Conservation (phyloP, 2,329 filamentous ascomycete genomes). For the Paecilomyces sp. region DNA sequence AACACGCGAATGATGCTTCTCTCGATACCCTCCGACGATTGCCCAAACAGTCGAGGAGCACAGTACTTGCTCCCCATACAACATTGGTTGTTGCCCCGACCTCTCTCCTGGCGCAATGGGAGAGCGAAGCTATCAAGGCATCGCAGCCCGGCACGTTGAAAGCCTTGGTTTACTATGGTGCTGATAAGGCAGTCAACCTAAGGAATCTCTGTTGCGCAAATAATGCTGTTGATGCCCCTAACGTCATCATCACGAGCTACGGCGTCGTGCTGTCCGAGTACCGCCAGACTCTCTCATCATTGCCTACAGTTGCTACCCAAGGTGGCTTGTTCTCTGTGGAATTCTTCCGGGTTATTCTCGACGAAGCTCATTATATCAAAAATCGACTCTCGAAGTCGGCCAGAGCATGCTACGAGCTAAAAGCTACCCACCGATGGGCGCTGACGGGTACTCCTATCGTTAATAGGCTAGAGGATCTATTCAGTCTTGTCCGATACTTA, state of each 20-base stretch:
- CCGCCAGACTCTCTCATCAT: constrained; percentile 56
- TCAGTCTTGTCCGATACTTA: constrained; percentile 85
- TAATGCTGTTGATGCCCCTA: constrained; percentile 70
- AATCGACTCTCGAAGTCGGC: constrained; percentile 85
- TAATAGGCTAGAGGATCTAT: constrained; percentile 89
- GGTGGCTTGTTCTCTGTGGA: constrained; percentile 82
- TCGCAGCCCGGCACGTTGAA: constrained; percentile 78
- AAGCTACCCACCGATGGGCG: constrained; percentile 81
- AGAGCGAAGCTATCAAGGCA: constrained; percentile 87
- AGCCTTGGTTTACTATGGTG: constrained; percentile 84
- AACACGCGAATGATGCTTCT: constrained; percentile 27
- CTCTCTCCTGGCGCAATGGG: constrained; percentile 94
- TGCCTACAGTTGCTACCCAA: constrained; percentile 59
- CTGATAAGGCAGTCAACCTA: constrained; percentile 72
- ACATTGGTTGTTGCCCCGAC: constrained; percentile 95
- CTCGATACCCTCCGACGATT: constrained; percentile 59
- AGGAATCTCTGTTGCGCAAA: constrained; percentile 68
- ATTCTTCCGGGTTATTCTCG: constrained; percentile 91
- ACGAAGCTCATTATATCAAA: constrained; percentile 94
- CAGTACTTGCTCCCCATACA: constrained; percentile 72
- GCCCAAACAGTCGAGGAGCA: constrained; percentile 47
- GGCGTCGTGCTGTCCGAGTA: constrained; percentile 88
- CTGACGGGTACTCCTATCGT: constrained; percentile 95
- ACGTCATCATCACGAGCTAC: constrained; percentile 92
- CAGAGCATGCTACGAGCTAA: constrained; percentile 86